These are phyloP conservation scores for Verbascum thapsus DNA, from an alignment of 257 asterid species.

Conservation along the genomic window DNA sequence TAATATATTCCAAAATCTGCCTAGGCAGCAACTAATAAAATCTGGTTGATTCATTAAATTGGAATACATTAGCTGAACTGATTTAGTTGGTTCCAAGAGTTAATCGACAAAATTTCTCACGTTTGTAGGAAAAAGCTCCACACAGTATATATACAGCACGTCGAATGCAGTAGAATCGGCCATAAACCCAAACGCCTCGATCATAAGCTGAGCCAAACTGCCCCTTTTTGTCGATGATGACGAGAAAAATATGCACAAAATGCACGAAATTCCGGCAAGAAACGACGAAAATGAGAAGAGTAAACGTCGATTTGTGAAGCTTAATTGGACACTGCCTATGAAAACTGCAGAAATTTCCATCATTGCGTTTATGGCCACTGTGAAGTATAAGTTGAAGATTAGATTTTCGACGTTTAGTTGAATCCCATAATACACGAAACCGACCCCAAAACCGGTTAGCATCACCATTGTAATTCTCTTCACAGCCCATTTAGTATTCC, in stretches of 20 bases:
- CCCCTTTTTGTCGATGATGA: constrained; percentile 27
- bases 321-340: constrained; percentile 47
- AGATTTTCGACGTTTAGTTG: constrained; percentile 69
- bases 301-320: constrained; percentile 42
- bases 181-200: constrained; percentile 53
- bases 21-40: not conserved
- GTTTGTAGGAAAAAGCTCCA: constrained; percentile 58
- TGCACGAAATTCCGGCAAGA: constrained; percentile 41
- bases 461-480: constrained; percentile 52
- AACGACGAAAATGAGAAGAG: constrained; percentile 49
- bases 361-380: constrained; percentile 53
- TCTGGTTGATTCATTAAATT: not conserved
- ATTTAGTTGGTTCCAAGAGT: constrained; percentile 11
- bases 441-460: constrained; percentile 57
- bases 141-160: constrained; percentile 53
- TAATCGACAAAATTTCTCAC: constrained; percentile 44
- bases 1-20: constrained; percentile 1
- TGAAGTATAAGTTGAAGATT: constrained; percentile 51
- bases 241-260: constrained; percentile 44
- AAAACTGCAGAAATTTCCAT: constrained; percentile 69
- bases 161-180: constrained; percentile 53
- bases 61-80: constrained; percentile 15
- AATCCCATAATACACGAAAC: constrained; percentile 56
- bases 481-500: constrained; percentile 54
- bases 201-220: constrained; percentile 43